phyloP scores from a whole-genome alignment of 495 filamentous ascomycete genomes.

The Hypomontagnella monticulosa region DNA sequence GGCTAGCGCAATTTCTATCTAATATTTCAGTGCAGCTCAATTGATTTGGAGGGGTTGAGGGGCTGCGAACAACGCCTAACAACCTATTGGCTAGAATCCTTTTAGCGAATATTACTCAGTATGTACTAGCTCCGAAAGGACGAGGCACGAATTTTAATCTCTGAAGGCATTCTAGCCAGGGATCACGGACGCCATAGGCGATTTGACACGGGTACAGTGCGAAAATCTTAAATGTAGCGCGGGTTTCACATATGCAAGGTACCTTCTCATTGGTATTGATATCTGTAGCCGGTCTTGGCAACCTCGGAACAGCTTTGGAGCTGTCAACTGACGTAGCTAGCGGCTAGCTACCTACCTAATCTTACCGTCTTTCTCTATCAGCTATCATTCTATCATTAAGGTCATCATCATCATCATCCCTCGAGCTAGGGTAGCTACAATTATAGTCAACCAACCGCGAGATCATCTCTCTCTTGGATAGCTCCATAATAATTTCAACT shows the following conservation, averaged over 20 bases:
- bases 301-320: slow-evolving; percentile 21
- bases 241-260: not conserved
- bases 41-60: slow-evolving; percentile 22
- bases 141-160: too few species aligned
- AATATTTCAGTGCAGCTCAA: slow-evolving; percentile 4
- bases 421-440: not conserved
- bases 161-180: too few species aligned
- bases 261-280: not conserved
- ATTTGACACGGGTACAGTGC: too few species aligned
- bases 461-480: not conserved
- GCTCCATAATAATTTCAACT: not conserved
- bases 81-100: slow-evolving; percentile 4
- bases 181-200: too few species aligned
- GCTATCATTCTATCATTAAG: not conserved
- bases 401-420: not conserved
- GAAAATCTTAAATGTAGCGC: too few species aligned
- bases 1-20: not conserved
- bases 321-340: slow-evolving; percentile 34
- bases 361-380: slow-evolving; percentile 4
- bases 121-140: too few species aligned
- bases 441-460: slow-evolving; percentile 4
- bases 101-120: not conserved
- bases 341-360: slow-evolving; percentile 12
- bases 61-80: too few species aligned
- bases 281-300: slow-evolving; percentile 11